These are phyloP conservation scores for Ganoderma lingzhi DNA, from an alignment of 1,284 basidiomycete genomes.

Conservation along the genomic window DNA sequence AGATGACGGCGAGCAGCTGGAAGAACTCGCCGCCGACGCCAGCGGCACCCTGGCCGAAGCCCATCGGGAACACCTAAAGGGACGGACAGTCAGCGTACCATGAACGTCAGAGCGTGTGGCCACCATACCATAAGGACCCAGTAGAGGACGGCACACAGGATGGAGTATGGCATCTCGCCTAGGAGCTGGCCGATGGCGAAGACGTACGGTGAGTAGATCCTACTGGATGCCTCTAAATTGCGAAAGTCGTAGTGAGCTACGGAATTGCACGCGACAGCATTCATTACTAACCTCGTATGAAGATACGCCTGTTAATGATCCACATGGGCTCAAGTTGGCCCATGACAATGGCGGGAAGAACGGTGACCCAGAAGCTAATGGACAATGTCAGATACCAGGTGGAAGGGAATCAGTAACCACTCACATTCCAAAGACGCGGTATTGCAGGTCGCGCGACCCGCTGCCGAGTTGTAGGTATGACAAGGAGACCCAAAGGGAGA, in stretches of 20 bases:
- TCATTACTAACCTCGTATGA: constrained; percentile 63
- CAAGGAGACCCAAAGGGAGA: constrained; percentile 83
- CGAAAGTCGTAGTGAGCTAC: constrained; percentile 3
- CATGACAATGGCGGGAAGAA: constrained; percentile 82
- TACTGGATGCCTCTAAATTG: constrained; percentile 68
- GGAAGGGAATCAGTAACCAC: constrained; percentile 37
- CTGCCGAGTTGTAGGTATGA: constrained; percentile 84
- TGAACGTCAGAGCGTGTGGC: not conserved
- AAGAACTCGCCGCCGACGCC: constrained; percentile 77
- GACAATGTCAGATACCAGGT: constrained; percentile 6
- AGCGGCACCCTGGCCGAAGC: constrained; percentile 70
- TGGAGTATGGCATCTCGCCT: constrained; percentile 84
- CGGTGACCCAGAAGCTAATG: constrained; percentile 69
- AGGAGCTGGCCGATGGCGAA: constrained; percentile 87
- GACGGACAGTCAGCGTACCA: constrained; percentile 29
- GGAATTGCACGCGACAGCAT: not conserved
- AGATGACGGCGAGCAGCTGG: constrained; percentile 74
- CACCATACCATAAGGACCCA: constrained; percentile 74
- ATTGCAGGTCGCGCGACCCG: constrained; percentile 80
- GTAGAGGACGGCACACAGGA: constrained; percentile 78
- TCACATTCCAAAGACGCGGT: constrained; percentile 83
- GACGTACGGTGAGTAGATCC: constrained; percentile 82
- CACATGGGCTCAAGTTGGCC: constrained; percentile 87
- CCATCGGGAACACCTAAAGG: constrained; percentile 69
- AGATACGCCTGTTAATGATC: constrained; percentile 79